These are phyloP conservation scores for Fusarium musae DNA, from an alignment of 2,329 filamentous ascomycete genomes.

Conservation along the genomic window DNA sequence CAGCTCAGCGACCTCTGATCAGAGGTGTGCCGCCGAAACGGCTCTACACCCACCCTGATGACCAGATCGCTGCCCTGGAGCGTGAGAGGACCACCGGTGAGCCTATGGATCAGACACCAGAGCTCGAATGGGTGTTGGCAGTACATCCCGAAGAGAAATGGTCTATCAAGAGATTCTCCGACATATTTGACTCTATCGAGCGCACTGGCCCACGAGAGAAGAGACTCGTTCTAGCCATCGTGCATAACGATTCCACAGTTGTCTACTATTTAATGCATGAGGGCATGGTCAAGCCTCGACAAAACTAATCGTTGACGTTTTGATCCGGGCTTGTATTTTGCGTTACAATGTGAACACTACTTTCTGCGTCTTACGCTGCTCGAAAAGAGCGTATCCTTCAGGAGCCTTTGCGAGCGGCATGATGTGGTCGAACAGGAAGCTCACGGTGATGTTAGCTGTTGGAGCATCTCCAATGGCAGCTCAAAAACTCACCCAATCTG, in stretches of 20 bases:
- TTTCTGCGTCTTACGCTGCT: constrained; percentile 79
- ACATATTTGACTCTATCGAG: constrained; percentile 73
- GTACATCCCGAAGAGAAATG: constrained; percentile 79
- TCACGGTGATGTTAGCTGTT: constrained; percentile 46
- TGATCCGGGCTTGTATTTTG: neutral
- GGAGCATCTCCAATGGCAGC: neutral
- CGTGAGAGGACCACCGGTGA: constrained; percentile 62
- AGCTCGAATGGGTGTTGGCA: constrained; percentile 81
- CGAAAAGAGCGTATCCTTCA: constrained; percentile 76
- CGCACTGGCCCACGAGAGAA: constrained; percentile 65
- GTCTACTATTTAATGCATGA: constrained; percentile 89
- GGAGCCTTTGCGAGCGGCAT: constrained; percentile 75
- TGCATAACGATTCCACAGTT: constrained; percentile 84
- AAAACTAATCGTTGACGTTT: constrained; percentile 67
- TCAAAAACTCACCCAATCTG: constrained; percentile 67
- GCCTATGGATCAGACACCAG: constrained; percentile 60
- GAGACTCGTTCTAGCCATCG: constrained; percentile 76
- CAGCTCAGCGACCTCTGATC: constrained; percentile 68
- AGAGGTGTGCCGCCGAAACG: constrained; percentile 78
- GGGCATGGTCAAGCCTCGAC: constrained; percentile 86
- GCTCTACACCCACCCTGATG: constrained; percentile 83
- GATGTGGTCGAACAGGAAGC: constrained; percentile 81
- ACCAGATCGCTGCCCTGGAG: constrained; percentile 79
- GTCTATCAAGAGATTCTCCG: constrained; percentile 72
- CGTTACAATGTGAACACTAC: constrained; percentile 70